Percentiles rank a stretch among this genome's conserved stretches.
Evolutionary conservation across 441 rosid genomes (phyloP).

Genomic region (Biscutella auriculata): DNA sequence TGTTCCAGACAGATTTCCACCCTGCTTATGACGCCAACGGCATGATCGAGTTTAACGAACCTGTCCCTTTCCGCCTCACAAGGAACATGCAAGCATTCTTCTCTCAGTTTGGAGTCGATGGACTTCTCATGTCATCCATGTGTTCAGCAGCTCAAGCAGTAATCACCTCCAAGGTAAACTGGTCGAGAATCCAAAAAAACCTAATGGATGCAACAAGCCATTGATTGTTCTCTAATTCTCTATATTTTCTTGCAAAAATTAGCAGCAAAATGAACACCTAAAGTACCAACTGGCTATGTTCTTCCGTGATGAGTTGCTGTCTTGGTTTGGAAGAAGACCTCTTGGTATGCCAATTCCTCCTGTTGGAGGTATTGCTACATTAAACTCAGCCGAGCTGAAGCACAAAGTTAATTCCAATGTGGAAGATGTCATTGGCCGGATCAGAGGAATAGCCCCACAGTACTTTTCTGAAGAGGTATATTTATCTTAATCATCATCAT

Average conservation of each 20-base stretch:
- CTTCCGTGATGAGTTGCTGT: constrained; percentile 89
- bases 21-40: constrained; percentile 91
- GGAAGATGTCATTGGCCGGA: constrained; percentile 58
- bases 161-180: constrained; percentile 70
- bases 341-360: constrained; percentile 52
- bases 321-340: constrained; percentile 97
- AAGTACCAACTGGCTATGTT: constrained; percentile 98
- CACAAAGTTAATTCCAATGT: constrained; percentile 71
- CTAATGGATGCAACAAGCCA: background rate
- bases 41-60: constrained; percentile 88
- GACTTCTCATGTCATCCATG: constrained; percentile 89
- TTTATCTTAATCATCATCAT: background rate
- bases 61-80: constrained; percentile 89
- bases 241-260: background rate
- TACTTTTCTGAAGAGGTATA: constrained; percentile 79
- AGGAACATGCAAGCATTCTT: constrained; percentile 97
- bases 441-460: constrained; percentile 76
- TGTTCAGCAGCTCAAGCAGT: constrained; percentile 92
- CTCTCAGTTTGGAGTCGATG: constrained; percentile 95
- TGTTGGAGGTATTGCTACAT: constrained; percentile 47
- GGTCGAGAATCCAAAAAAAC: background rate
- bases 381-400: constrained; percentile 72
- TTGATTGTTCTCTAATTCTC: background rate
- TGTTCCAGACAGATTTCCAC: constrained; percentile 97
- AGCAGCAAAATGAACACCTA: constrained; percentile 82